Evolutionary conservation across 2,329 filamentous ascomycete species (phyloP), one percentile per base, ranked within the genome.

Genomic region (Chrysoporthe cubensis): DNA sequence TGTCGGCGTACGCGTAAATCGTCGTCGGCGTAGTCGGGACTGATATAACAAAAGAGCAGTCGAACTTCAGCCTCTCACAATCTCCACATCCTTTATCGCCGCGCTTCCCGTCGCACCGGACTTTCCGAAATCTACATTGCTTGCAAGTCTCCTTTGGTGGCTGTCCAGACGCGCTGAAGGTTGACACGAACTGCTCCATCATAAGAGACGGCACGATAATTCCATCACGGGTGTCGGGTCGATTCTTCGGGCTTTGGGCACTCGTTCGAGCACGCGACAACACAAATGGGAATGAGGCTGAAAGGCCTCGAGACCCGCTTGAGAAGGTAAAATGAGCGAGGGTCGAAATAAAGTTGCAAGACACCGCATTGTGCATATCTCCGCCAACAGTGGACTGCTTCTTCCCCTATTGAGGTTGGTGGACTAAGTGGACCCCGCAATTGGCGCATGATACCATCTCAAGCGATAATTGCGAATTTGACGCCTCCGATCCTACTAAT

Each of bases 101-200:
- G 14, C 34, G 66, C 3, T 43, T 42, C 1, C 68, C 68, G 44
- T 69, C 68, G 13, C 68, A 69, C 16, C 66, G 64, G 0, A 70
- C 68, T 16, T 70, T 70, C 48, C 68, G 66, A 8, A 68, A 68
- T 4, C 69, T 48, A 57, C 69, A 70, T 13, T 70, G 69, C 59
- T 59, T 68, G 61, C 68, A 70, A 7, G 68, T 70, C 13, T 70
- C 68, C 57, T 70, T 70, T 43, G 68, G 62, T 40, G 62, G 62
- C 6, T 64, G 68, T 21, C 68, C 68, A 16, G 68, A 63, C 26
- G 68, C 68, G 66, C 68, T 70, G 60, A 70, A 68, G 3, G 68
- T 70, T 26, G 68, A 65, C 13, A 70, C 68, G 34, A 64, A 70
- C 61, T 70, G 68, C 66, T 70, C 68, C 68, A 70, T 70, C 52